A percentile compares a stretch with the other conserved stretches of the same genome.
These are phyloP conservation scores for Ampelocalamus luodianensis DNA, from an alignment of 176 grass and related monocot species.

Conservation along the genomic window DNA sequence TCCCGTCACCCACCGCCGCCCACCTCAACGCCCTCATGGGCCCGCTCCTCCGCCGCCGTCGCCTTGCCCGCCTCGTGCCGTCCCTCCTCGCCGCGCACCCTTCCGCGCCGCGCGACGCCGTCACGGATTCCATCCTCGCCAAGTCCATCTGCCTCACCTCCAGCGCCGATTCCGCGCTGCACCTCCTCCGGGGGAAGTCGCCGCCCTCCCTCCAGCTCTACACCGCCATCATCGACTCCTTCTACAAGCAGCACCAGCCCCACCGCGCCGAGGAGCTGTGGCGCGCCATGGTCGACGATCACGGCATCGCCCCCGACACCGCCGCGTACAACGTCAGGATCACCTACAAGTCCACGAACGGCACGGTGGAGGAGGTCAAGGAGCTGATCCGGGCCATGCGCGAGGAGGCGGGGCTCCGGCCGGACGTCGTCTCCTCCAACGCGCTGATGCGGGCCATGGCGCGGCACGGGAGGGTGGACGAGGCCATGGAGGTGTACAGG, in stretches of 20 bases:
- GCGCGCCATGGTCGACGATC: constrained; percentile 51
- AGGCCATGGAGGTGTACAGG: constrained; percentile 44
- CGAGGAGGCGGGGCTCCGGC: constrained; percentile 41
- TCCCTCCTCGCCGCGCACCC: constrained; percentile 37
- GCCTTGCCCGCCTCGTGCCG: constrained; percentile 37
- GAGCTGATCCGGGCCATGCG: constrained; percentile 58
- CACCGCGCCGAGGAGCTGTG: constrained; percentile 61
- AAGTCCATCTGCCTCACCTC: constrained; percentile 53
- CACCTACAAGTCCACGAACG: constrained; percentile 46
- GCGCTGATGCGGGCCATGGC: constrained; percentile 41
- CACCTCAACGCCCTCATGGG: constrained; percentile 52
- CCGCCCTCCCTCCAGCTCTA: constrained; percentile 44
- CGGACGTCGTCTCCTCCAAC: constrained; percentile 45
- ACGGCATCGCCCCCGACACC: constrained; percentile 42
- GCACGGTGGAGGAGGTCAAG: constrained; percentile 55
- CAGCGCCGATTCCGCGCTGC: constrained; percentile 47
- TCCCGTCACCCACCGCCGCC: constrained; percentile 31
- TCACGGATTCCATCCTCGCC: constrained; percentile 51
- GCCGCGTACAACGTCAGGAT: constrained; percentile 51
- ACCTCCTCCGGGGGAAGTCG: constrained; percentile 45
- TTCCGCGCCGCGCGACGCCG: constrained; percentile 36
- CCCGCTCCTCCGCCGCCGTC: constrained; percentile 53
- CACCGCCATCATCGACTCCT: constrained; percentile 59
- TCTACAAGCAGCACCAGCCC: constrained; percentile 55
- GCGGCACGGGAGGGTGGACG: constrained; percentile 41